These are phyloP conservation scores for Colletotrichum endophyticum DNA, from an alignment of 2,329 filamentous ascomycete species.

Conservation along the genomic window DNA sequence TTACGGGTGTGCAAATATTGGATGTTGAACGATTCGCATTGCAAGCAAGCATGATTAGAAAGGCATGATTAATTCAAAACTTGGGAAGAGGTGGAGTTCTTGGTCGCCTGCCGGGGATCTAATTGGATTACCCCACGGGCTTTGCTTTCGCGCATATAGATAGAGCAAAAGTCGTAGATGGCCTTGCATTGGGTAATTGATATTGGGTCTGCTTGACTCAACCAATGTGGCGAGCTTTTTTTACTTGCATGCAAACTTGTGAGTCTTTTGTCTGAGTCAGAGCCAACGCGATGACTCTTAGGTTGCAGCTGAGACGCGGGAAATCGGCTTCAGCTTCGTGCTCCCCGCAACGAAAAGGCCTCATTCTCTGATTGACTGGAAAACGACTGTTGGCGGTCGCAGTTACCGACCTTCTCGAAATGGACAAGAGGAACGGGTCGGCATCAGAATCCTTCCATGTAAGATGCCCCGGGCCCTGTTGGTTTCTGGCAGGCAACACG, in stretches of 20 bases:
- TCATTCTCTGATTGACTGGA: not conserved
- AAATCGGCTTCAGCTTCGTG: not conserved
- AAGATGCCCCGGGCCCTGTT: not conserved
- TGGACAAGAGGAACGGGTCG: not conserved
- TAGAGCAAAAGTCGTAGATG: not conserved
- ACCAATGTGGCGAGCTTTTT: not conserved
- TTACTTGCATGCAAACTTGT: not conserved
- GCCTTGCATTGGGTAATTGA: not conserved
- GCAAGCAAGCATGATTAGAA: not conserved
- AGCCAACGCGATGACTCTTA: not conserved
- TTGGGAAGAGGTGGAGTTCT: not conserved
- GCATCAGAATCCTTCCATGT: not conserved
- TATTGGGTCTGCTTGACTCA: not conserved
- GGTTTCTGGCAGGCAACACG: not conserved
- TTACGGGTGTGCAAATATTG: not conserved
- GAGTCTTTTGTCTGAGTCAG: not conserved
- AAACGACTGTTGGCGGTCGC: not conserved
- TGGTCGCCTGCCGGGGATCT: not conserved
- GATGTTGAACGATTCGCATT: not conserved
- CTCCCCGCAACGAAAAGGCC: not conserved
- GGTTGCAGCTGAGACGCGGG: not conserved
- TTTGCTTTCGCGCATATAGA: not conserved
- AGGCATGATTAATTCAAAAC: not conserved
- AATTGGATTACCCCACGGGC: not conserved
- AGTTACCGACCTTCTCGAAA: constrained; percentile 5